Evolutionary conservation across 2,329 filamentous ascomycete species (phyloP).

Genomic region (Bipolaris oryzae): DNA sequence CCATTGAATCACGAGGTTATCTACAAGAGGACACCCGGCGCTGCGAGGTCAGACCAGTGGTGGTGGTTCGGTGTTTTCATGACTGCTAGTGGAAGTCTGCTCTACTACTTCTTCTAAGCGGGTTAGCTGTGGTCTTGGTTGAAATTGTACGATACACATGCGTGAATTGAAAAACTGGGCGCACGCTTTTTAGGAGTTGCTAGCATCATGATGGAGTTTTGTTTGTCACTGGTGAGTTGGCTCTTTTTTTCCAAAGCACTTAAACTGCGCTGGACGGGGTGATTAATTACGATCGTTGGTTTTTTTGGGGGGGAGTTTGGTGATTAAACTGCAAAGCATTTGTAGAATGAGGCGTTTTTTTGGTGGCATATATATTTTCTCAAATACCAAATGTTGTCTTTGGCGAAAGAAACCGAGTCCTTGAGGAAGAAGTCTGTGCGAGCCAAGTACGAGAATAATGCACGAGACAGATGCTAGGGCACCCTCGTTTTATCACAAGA

Average conservation of each 20-base stretch:
- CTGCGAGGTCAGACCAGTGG: conserved; percentile 52
- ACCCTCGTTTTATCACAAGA: too few relatives aligned
- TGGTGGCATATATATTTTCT: background rate
- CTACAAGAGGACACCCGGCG: conserved; percentile 41
- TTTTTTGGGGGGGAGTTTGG: background rate
- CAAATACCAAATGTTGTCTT: background rate
- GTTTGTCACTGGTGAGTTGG: background rate
- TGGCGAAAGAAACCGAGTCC: background rate
- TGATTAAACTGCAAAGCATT: background rate
- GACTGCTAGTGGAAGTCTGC: conserved; percentile 55
- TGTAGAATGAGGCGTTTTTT: background rate
- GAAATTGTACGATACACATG: background rate
- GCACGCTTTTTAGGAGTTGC: background rate
- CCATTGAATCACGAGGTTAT: conserved; percentile 51
- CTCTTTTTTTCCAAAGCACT: background rate
- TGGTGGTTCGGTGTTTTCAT: conserved; percentile 59
- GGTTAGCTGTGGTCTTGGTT: background rate
- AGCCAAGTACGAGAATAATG: too few relatives aligned
- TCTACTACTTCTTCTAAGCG: conserved; percentile 54
- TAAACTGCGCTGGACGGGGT: background rate
- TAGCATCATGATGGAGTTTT: background rate
- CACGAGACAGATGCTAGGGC: too few relatives aligned
- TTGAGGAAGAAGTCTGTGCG: too few relatives aligned
- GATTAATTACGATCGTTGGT: background rate
- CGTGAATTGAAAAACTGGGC: background rate